phyloP scores from a whole-genome alignment of 2,329 filamentous ascomycete genomes.

The Aspergillus pseudoviridinutans region DNA sequence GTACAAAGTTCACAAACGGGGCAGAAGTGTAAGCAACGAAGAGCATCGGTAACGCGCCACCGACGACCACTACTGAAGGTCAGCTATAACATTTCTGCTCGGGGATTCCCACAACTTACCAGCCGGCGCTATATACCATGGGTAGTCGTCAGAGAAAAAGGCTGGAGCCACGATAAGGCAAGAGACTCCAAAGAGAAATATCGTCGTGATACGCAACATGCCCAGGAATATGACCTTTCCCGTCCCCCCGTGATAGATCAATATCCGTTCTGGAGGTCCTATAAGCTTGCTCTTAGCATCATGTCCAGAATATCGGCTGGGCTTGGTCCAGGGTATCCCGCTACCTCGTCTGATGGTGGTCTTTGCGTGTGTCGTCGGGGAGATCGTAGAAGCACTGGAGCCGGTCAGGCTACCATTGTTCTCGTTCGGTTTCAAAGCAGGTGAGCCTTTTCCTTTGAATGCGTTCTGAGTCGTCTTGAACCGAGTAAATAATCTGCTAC shows the following conservation, averaged over 20 bases:
- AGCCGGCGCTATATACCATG: slow-evolving; percentile 40
- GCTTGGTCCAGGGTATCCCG: not conserved
- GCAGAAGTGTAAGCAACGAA: slow-evolving; percentile 62
- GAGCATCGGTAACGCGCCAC: slow-evolving; percentile 61
- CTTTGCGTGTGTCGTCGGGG: slow-evolving; percentile 20
- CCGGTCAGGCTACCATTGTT: slow-evolving; percentile 5
- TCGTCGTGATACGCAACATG: slow-evolving; percentile 65
- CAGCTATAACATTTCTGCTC: not conserved
- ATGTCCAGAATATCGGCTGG: not conserved
- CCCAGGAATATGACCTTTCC: slow-evolving; percentile 64
- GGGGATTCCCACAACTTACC: slow-evolving; percentile 28
- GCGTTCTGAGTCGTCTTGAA: slow-evolving; percentile 27
- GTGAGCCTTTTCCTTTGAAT: slow-evolving; percentile 18
- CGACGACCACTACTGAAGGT: slow-evolving; percentile 49
- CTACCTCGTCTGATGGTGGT: slow-evolving; percentile 27
- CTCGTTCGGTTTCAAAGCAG: slow-evolving; percentile 19
- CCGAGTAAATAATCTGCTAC: slow-evolving; percentile 22
- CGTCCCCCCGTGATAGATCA: slow-evolving; percentile 73
- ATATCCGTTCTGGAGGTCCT: slow-evolving; percentile 46
- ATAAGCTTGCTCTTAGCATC: slow-evolving; percentile 11
- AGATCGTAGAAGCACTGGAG: slow-evolving; percentile 11
- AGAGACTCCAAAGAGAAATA: slow-evolving; percentile 67
- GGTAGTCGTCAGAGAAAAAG: slow-evolving; percentile 46
- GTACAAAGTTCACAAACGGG: slow-evolving; percentile 69
- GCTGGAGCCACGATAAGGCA: slow-evolving; percentile 60